Evolutionary conservation across 1,139 yeast genomes (phyloP).

Genomic region (Pneumocystis sp.): DNA sequence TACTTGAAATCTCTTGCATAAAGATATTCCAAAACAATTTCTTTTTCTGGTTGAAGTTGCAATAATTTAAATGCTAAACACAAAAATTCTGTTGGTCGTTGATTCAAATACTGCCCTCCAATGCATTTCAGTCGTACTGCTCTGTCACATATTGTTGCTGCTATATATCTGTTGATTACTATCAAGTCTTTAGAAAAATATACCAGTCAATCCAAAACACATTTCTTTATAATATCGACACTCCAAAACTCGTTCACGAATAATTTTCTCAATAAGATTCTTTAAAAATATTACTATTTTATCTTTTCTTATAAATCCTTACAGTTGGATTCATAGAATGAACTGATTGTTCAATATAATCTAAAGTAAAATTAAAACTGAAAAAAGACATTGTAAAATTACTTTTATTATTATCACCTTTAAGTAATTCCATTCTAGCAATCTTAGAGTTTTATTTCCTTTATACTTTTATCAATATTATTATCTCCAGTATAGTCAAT

Average conservation of each 20-base stretch:
- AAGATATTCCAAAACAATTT: slow-evolving; percentile 38
- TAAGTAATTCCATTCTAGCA: not conserved
- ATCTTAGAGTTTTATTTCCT: not conserved
- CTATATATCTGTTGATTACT: slow-evolving; percentile 11
- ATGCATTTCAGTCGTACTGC: slow-evolving; percentile 28
- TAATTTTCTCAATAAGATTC: slow-evolving; percentile 45
- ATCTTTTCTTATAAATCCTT: not conserved
- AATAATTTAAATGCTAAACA: slow-evolving; percentile 47
- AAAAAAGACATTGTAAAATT: not conserved
- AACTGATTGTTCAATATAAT: not conserved
- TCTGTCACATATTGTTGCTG: slow-evolving; percentile 36
- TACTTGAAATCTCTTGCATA: slow-evolving; percentile 48
- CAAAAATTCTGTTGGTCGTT: slow-evolving; percentile 50
- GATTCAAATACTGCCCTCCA: slow-evolving; percentile 37
- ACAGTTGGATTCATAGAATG: slow-evolving; percentile 6
- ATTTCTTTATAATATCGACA: slow-evolving; percentile 54
- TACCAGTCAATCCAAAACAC: slow-evolving; percentile 39
- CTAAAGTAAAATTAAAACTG: not conserved
- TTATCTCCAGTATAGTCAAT: not conserved
- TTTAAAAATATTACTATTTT: not conserved
- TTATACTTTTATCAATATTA: no score
- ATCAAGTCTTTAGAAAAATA: not conserved
- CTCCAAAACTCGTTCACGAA: slow-evolving; percentile 53
- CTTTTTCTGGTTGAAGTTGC: slow-evolving; percentile 45
- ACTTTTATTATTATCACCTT: not conserved